Evolutionary conservation across 805 yeast species (phyloP).

Genomic region (Saccharomycopsis babjevae): DNA sequence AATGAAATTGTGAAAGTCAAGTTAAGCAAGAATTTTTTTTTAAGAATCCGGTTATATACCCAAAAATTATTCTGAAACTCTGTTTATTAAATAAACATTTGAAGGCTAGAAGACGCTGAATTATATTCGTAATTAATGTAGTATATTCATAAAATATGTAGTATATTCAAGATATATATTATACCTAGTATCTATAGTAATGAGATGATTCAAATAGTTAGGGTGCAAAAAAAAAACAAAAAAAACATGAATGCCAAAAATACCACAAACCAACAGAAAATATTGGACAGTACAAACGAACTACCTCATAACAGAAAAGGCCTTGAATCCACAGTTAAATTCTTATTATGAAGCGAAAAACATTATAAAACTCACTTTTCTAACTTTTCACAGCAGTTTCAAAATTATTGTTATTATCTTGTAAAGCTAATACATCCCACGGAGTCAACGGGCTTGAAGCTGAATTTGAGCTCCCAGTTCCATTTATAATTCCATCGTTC

Average conservation of each 20-base stretch:
- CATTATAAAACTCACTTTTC: neutral
- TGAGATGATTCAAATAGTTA: neutral
- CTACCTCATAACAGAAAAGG: too few relatives aligned
- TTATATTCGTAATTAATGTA: too few relatives aligned
- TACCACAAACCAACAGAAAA: neutral
- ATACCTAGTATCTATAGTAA: neutral
- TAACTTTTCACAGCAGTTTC: neutral
- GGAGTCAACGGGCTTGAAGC: conserved; percentile 14
- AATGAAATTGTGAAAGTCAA: too few relatives aligned
- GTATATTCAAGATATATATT: too few relatives aligned
- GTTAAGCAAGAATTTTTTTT: too few relatives aligned
- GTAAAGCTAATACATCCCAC: conserved; percentile 16
- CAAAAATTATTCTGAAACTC: too few relatives aligned
- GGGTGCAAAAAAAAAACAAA: neutral
- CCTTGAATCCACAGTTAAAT: neutral
- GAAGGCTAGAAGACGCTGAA: too few relatives aligned
- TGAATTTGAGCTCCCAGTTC: neutral
- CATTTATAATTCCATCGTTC: neutral
- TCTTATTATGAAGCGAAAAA: neutral
- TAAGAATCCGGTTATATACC: too few relatives aligned
- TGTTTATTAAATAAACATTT: too few relatives aligned
- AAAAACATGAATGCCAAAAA: neutral
- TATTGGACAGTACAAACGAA: neutral
- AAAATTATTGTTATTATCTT: neutral
- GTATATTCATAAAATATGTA: too few relatives aligned